These are phyloP conservation scores for Zoysia japonica DNA, from an alignment of 176 grass and related monocot genomes.

Conservation along the genomic window DNA sequence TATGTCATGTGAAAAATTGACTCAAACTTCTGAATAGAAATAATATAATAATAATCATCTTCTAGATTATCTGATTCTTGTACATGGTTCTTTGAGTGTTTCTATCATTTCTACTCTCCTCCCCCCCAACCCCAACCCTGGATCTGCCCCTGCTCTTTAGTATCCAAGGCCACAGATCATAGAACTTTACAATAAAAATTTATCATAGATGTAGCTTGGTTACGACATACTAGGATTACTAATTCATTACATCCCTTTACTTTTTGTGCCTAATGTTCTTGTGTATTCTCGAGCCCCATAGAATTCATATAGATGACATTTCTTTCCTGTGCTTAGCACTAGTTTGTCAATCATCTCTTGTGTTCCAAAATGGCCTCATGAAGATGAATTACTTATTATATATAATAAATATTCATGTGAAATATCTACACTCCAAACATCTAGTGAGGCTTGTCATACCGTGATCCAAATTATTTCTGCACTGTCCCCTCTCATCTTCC, in stretches of 20 bases:
- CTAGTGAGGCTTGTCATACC: too few species aligned
- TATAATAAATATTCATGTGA: not conserved
- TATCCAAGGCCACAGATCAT: not conserved
- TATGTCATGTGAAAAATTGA: conserved; percentile 28
- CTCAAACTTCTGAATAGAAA: not conserved
- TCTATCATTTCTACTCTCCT: not conserved
- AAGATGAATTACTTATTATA: not conserved
- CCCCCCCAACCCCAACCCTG: not conserved
- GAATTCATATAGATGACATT: not conserved
- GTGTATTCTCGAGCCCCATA: not conserved
- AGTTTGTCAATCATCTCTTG: not conserved
- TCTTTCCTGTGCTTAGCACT: not conserved
- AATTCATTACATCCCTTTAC: not conserved
- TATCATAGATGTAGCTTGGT: not conserved
- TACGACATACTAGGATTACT: not conserved
- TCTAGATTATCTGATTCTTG: not conserved
- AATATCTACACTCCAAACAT: not conserved
- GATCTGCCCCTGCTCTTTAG: not conserved
- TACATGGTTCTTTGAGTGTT: not conserved
- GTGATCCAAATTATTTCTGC: not conserved
- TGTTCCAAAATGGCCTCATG: not conserved
- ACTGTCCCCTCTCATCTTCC: not conserved
- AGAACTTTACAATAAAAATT: not conserved
- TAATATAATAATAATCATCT: not conserved
- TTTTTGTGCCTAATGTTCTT: not conserved